Base-by-base conservation (phyloP, 305 asterid species). In the Fraxinus latifolia region DNA sequence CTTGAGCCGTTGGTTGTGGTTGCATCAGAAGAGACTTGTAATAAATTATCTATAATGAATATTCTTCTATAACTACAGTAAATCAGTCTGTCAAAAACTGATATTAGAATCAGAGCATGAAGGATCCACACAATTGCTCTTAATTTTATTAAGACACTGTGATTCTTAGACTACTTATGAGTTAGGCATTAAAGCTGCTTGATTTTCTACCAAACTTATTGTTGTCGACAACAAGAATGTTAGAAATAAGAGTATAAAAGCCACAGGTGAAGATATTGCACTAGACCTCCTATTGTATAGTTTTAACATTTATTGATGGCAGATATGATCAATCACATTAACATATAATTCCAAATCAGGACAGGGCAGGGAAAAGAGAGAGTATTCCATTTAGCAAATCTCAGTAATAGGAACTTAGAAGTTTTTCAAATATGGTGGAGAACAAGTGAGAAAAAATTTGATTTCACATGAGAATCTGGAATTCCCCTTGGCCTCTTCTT, bases 1-100 rank as follows among this genome's bases (percentile, higher is more conserved):
- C 5, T 75, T 70, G 29, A 70, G 76, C 42, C 7, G 77, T 72
- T 47, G 58, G 78, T 71, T 37, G 73, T 39, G 74, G 77, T 70
- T 42, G 37, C 70, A 44, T 39, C 60, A 53, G 78, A 27, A 70
- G 9, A 79, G 17, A 36, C 39, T 31, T 12, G 12, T 70, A 70
- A 12, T 70, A n/a, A 70, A 70, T 31, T 8, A 15, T 70, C 42
- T 2, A 70, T 29, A 31, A 11, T 32, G 42, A 31, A 32, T 32
- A 31, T 70, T 70, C 76, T 42, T 42, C 67, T 9, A 71, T 23
- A 71, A 33, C 53, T 71, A 14, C 29, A 37, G 44, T 60, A 17
- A 7, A 21, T 7, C 44, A 55, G 39, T 31, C 7, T 3, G 21
- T 27, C 17, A 77, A 15, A 15, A 21, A 21, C 79, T 34, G 37